Evolutionary conservation across 768 basidiomycete species (phyloP).

Genomic region (Cyathus striatus): DNA sequence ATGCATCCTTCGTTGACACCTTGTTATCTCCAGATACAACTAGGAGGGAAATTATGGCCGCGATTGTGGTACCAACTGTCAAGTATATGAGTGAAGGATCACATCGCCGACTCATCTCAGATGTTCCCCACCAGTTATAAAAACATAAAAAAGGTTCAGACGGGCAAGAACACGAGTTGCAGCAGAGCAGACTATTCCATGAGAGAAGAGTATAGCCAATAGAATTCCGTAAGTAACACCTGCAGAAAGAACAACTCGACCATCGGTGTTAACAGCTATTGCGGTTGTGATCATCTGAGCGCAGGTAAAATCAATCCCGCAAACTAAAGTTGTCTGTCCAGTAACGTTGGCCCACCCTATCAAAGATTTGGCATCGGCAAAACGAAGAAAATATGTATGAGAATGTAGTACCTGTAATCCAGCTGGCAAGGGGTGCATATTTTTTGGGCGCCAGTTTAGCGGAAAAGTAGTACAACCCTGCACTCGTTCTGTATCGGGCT

Average conservation of each 20-base stretch:
- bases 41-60: conserved; percentile 55
- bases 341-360: conserved; percentile 70
- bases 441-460: conserved; percentile 63
- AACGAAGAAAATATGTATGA: neutral
- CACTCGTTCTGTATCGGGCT: conserved; percentile 47
- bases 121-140: conserved; percentile 46
- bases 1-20: conserved; percentile 66
- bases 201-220: conserved; percentile 56
- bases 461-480: conserved; percentile 75
- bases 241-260: conserved; percentile 40
- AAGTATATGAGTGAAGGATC: neutral
- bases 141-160: conserved; percentile 65
- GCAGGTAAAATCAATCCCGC: conserved; percentile 73
- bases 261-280: conserved; percentile 56
- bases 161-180: conserved; percentile 61
- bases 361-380: conserved; percentile 13
- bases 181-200: conserved; percentile 68
- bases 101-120: neutral
- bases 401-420: conserved; percentile 41
- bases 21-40: conserved; percentile 50
- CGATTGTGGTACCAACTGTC: conserved; percentile 59
- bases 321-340: conserved; percentile 59
- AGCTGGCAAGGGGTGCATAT: conserved; percentile 58
- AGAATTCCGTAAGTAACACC: conserved; percentile 69
- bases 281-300: conserved; percentile 78